Conservation (phyloP, 2,329 filamentous ascomycete genomes). For the Chalara sp. region DNA sequence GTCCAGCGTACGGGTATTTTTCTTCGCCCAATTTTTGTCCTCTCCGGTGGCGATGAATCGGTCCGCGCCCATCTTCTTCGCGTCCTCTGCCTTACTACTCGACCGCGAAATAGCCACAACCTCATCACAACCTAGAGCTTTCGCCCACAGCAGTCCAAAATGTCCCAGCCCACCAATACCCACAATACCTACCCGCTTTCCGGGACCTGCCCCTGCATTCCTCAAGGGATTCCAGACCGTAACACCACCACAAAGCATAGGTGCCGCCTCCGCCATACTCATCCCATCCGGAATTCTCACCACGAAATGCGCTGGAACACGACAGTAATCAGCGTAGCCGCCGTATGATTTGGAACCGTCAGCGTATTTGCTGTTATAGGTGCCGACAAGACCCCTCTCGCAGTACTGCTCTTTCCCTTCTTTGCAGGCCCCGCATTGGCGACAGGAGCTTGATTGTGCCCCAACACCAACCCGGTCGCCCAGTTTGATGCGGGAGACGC, state of each 20-base stretch:
- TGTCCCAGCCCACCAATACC: conserved; percentile 63
- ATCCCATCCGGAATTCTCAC: conserved; percentile 51
- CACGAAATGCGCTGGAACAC: conserved; percentile 51
- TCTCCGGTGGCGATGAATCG: conserved; percentile 46
- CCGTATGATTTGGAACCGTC: conserved; percentile 41
- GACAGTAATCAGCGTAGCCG: conserved; percentile 42
- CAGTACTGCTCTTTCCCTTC: conserved; percentile 18
- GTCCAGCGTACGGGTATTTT: conserved; percentile 45
- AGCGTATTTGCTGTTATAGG: conserved; percentile 34
- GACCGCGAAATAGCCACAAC: conserved; percentile 59
- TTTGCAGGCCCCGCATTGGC: conserved; percentile 6
- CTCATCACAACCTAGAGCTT: conserved; percentile 61
- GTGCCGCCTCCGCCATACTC: conserved; percentile 45
- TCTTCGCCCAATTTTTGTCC: conserved; percentile 49
- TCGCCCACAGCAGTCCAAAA: conserved; percentile 64
- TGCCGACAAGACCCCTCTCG: conserved; percentile 31
- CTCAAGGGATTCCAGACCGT: conserved; percentile 66
- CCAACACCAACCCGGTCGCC: conserved; percentile 50
- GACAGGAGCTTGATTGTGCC: conserved; percentile 35
- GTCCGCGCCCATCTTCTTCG: conserved; percentile 54
- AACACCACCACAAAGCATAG: conserved; percentile 72
- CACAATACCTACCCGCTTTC: conserved; percentile 64
- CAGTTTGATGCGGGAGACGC: conserved; percentile 36
- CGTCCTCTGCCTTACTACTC: conserved; percentile 50
- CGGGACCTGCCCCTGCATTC: conserved; percentile 60